Evolutionary conservation across 2,329 filamentous ascomycete genomes (phyloP), one percentile per base, ranked within the genome.

Genomic region (Aspergillus sclerotialis): DNA sequence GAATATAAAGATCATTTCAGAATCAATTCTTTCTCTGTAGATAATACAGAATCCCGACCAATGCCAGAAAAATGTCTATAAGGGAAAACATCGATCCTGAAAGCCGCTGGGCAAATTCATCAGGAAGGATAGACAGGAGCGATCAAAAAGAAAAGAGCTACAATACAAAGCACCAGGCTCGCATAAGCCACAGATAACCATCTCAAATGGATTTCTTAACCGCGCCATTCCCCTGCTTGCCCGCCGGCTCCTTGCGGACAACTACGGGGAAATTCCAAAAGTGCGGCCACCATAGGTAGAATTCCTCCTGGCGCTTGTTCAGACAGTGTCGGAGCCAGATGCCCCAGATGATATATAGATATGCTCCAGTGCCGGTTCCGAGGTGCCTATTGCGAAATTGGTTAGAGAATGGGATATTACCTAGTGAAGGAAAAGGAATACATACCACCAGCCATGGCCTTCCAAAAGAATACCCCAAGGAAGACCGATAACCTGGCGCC

Each of bases 281-380:
- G 15, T 72, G 75, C 2, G 80, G 75, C 85, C 86, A 93, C 33
- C 73, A 51, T 36, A 92, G 64, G 48, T 73, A 69, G 52, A 79
- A 92, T 52, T 88, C 76, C 27, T 83, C 75, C 50, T 86, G 82
- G 29, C 72, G 72, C 3, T 78, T 76, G 42, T 88, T 84, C 32
- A 92, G 65, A 48, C 84, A 87, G 42, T 82, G 79, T 26, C 84
- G 76, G 12, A 92, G 70, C 81, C 84, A 90, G 16, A 89, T 78
- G 10, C 84, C 82, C 85, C 86, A 93, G 10, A 78, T 68, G 46
- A 93, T 86, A 55, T 90, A 87, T 53, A 82, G 83, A 59, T 93
- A 93, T 11, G 85, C 85, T 56, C 86, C 86, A 23, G 81, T 68
- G 9, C 85, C 85, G 1, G 86, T 92, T 72, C 90, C 80, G 24